Percentiles rank a stretch among this genome's conserved stretches.
phyloP scores from a whole-genome alignment of 805 yeast species.

The Candida mattraensis region DNA sequence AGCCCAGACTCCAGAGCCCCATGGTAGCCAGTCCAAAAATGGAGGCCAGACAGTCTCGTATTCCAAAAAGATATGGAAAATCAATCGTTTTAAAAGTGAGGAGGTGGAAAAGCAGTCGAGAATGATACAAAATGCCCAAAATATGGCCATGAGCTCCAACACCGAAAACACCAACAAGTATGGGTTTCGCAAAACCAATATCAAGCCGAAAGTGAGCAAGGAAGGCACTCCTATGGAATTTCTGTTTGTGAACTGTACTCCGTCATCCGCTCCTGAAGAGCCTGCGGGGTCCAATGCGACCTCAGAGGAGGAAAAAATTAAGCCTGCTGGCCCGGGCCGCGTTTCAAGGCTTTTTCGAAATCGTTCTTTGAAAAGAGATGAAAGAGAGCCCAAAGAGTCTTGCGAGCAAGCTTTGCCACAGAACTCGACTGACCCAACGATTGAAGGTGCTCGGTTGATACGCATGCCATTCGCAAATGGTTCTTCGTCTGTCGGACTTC shows the following conservation, averaged over 20 bases:
- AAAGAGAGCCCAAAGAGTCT: conserved; percentile 4
- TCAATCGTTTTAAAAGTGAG: conserved; percentile 31
- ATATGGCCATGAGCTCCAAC: conserved; percentile 18
- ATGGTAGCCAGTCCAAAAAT: too few species aligned
- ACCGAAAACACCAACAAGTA: conserved; percentile 24
- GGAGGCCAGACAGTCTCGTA: too few species aligned
- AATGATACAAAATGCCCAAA: conserved; percentile 28
- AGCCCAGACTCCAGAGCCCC: too few species aligned
- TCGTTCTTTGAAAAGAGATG: conserved; percentile 17
- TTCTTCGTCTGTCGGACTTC: conserved; percentile 3
- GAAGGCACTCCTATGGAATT: conserved; percentile 35
- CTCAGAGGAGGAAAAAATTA: conserved; percentile 17
- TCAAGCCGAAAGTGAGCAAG: conserved; percentile 34
- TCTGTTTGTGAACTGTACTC: conserved; percentile 34
- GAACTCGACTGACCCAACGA: conserved; percentile 1
- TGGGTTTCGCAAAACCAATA: conserved; percentile 28
- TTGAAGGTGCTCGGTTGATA: conserved; percentile 3
- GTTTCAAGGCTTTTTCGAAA: conserved; percentile 24
- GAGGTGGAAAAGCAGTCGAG: conserved; percentile 36
- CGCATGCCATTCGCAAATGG: conserved; percentile 9
- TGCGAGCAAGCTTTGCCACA: background rate
- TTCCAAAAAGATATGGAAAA: conserved; percentile 31
- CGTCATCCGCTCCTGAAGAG: conserved; percentile 13
- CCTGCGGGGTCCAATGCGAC: conserved; percentile 1
- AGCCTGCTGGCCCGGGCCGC: conserved; percentile 13